Base-by-base conservation (phyloP, 2,329 filamentous ascomycete genomes). In the Beauveria bassiana region DNA sequence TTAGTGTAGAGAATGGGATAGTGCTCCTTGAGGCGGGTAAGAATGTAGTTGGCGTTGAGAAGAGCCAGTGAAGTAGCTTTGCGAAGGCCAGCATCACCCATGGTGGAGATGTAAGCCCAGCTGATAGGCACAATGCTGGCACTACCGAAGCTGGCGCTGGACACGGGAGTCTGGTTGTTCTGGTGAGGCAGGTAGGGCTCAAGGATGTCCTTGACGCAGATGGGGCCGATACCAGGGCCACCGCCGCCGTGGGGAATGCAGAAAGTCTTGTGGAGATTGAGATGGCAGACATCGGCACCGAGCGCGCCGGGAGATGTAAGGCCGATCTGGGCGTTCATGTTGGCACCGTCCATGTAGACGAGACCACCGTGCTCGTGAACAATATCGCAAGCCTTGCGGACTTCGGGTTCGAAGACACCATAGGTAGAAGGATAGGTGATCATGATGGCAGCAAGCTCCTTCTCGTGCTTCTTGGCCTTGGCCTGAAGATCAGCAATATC, bases 181-280 rank as follows among this genome's bases (percentile, higher is more conserved):
- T 63, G 71, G 20, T 83, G 85, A 5, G 93, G 91, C 16, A 97
- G 81, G 80, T 87, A 92, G 6, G 86, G 85, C 7, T 83, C 77
- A 55, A 98, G 85, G 70, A 96, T 90, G 64, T 86, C 78, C 73
- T 93, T 95, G 61, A 96, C 93, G 71, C 92, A 93, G 67, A 98
- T 96, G 59, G 93, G 93, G 2, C 93, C 93, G 43, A 97, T 91
- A 69, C 93, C 93, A 10, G 93, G 93, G 18, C 93, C 93, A 66
- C 93, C 93, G 65, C 93, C 93, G 61, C 93, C 93, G 75, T 98
- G 93, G 52, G 93, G 93, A 70, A 98, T 98, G 73, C 93, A 98
- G 81, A 98, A 98, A 3, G 93, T 98, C 84, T 98, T 98, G 85
- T 98, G 93, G 47, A 98, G 83, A 76, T 98, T 98, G 63, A 98